Evolutionary conservation across 345 rosid genomes (phyloP).

Genomic region (Arabidopsis suecica): DNA sequence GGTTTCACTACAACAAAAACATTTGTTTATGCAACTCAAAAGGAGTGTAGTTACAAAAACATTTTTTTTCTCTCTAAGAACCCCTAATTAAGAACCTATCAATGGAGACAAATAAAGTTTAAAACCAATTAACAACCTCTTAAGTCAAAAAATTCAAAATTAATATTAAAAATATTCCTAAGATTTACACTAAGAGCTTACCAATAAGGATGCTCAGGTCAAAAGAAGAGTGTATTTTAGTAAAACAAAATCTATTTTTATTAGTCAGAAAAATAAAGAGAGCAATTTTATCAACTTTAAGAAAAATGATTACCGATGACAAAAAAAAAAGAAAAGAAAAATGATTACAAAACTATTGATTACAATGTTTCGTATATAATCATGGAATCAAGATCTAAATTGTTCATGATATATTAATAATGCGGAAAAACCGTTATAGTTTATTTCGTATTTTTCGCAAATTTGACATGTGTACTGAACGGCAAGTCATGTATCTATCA

Average conservation of each 20-base stretch:
- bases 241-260: too few relatives aligned
- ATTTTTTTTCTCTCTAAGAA: too few relatives aligned
- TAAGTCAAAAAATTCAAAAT: too few relatives aligned
- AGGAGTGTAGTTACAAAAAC: neutral
- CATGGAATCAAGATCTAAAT: neutral
- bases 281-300: too few relatives aligned
- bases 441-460: too few relatives aligned
- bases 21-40: slow-evolving; percentile 5
- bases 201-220: neutral
- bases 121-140: too few relatives aligned
- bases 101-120: too few relatives aligned
- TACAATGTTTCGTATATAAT: neutral
- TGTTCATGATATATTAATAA: slow-evolving; percentile 1
- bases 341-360: neutral
- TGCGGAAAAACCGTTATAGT: neutral
- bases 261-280: neutral
- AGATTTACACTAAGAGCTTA: too few relatives aligned
- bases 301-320: neutral
- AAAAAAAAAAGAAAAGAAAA: too few relatives aligned
- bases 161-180: too few relatives aligned
- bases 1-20: slow-evolving; percentile 30
- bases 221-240: neutral
- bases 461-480: neutral
- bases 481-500: neutral
- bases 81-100: too few relatives aligned